Evolutionary conservation across 352 stramenopile genomes (phyloP).

Genomic region (Thalassiosira livingstoniorum): DNA sequence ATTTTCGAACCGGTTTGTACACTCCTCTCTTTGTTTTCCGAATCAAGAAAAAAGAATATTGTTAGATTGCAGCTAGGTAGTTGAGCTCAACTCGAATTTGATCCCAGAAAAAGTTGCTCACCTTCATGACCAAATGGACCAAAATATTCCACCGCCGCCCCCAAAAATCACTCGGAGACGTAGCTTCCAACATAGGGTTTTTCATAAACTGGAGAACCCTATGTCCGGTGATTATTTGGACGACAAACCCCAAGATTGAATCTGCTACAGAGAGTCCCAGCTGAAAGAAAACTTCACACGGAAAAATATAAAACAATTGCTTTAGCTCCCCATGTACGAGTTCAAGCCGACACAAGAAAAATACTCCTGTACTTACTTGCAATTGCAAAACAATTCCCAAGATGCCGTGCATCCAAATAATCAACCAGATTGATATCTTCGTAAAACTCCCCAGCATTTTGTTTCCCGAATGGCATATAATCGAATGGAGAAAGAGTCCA

Average conservation of each 20-base stretch:
- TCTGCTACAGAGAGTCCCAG: constrained; percentile 57
- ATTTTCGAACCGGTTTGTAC: constrained; percentile 65
- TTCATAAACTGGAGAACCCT: constrained; percentile 58
- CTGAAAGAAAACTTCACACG: constrained; percentile 60
- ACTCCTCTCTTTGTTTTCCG: constrained; percentile 38
- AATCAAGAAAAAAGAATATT: neutral
- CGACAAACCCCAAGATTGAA: constrained; percentile 43
- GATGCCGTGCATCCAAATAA: constrained; percentile 33
- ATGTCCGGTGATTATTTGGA: constrained; percentile 54
- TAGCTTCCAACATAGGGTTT: constrained; percentile 62
- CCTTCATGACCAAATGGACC: constrained; percentile 62
- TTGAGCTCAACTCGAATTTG: neutral
- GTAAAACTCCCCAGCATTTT: constrained; percentile 36
- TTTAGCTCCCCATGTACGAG: too few species aligned
- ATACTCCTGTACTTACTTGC: constrained; percentile 21
- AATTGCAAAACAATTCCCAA: constrained; percentile 51
- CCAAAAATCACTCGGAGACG: constrained; percentile 63
- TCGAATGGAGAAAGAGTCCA: constrained; percentile 40
- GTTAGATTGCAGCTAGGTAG: neutral
- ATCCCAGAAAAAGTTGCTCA: neutral
- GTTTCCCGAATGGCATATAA: constrained; percentile 49
- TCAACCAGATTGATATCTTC: constrained; percentile 24
- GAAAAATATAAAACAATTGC: neutral
- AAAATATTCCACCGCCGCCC: constrained; percentile 61
- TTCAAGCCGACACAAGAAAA: too few species aligned